Evolutionary conservation across 345 rosid species (phyloP), one percentile per base, ranked within the genome.

Genomic region (Psidium friedrichsthalianum): DNA sequence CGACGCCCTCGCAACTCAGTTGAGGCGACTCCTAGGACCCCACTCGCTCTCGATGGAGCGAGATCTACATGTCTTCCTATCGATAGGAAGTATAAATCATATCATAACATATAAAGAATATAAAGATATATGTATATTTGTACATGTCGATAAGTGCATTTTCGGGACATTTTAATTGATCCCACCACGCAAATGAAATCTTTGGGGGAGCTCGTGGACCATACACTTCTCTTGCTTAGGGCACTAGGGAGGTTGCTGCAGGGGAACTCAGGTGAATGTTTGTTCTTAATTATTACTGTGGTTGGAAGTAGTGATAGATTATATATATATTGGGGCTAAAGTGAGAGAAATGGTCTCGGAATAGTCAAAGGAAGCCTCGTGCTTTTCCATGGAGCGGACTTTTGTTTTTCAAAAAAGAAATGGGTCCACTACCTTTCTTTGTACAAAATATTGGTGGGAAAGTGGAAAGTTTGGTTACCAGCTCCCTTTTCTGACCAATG

Each of bases 381-480:
- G 84, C 78, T 69, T 69, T 69, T 69, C 78, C 78, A 32, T 69
- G 47, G 78, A 61, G 84, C 89, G 36, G 94, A 90, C 91, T 89
- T 89, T 87, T 27, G 22, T 49, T 83, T 87, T 87, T 85, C 85
- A 40, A 86, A 78, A 84, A 87, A 86, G 86, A 59, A 86, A 86
- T 84, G 88, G 84, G 87, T 85, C 85, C 90, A 74, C 74, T 16
- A 27, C 40, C 85, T 84, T 86, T 69, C 54, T 44, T 83, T 86
- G 11, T 86, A 58, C 32, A 76, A 59, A 85, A 83, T 58, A 55
- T 58, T 18, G 89, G 93, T 90, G 90, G 88, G 87, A 88, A 90
- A 89, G 86, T 90, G 88, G 87, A 88, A 90, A 89, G 86, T 90
- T 89, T 87, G 92, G 90, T 92, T 85, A 90, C 91, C 92, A 82